Conservation (phyloP, 306 rosid species). For the Abrus precatorius region DNA sequence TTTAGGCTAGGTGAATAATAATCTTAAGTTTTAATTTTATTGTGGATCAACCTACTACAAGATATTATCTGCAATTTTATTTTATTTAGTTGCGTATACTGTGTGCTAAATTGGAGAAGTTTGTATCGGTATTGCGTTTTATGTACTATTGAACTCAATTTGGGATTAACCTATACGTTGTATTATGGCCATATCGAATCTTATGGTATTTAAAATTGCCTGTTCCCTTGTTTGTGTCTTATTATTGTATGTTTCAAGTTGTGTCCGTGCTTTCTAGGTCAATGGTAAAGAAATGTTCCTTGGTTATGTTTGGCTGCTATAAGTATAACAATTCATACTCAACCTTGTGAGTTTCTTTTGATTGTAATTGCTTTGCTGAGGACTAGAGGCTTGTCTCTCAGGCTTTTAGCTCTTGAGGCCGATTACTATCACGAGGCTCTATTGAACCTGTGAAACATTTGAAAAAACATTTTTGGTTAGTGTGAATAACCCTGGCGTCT, state of each 20-base stretch:
- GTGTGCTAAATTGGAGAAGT: background rate
- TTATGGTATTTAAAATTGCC: background rate
- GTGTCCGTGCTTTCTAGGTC: background rate
- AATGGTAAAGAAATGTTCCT: background rate
- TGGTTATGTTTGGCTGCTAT: background rate
- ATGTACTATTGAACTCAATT: constrained; percentile 3
- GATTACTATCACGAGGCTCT: background rate
- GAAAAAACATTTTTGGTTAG: constrained; percentile 8
- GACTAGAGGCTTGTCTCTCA: background rate
- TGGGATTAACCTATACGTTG: background rate
- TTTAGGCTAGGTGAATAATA: background rate
- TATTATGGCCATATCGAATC: background rate
- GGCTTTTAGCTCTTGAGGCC: constrained; percentile 6
- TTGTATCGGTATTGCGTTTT: background rate
- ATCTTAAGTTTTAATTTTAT: background rate
- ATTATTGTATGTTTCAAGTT: background rate
- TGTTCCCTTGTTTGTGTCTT: background rate
- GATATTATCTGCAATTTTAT: constrained; percentile 6
- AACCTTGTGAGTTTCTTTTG: background rate
- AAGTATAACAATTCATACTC: background rate
- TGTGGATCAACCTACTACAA: background rate
- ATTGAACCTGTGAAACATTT: constrained; percentile 18
- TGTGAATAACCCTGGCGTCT: background rate
- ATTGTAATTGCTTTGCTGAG: constrained; percentile 16
- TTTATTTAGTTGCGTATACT: background rate